Conservation (phyloP, 2,329 filamentous ascomycete species). For the Cladosporium phlei region DNA sequence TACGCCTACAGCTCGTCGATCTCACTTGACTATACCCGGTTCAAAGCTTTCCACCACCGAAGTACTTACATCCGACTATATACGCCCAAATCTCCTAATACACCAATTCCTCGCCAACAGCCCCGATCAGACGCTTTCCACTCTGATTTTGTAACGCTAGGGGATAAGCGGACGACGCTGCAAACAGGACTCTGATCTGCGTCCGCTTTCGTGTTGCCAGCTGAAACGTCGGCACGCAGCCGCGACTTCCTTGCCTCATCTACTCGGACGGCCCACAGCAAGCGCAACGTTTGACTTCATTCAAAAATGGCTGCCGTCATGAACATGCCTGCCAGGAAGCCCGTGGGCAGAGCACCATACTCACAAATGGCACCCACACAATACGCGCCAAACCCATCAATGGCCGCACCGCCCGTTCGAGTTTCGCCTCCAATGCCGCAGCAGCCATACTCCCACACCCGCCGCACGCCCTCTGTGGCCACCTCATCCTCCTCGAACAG, state of each 20-base stretch:
- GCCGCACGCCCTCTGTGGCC: conserved; percentile 63
- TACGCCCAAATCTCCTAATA: not conserved
- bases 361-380: conserved; percentile 1
- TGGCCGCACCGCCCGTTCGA: conserved; percentile 1
- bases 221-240: conserved; percentile 11
- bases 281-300: not conserved
- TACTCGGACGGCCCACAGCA: not conserved
- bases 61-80: not conserved
- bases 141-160: too few relatives aligned
- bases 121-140: not conserved
- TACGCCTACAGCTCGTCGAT: not conserved
- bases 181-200: too few relatives aligned
- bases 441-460: conserved; percentile 13
- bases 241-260: conserved; percentile 5
- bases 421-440: conserved; percentile 12
- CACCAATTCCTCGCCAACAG: not conserved
- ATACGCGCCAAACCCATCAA: not conserved
- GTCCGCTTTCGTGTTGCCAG: not conserved
- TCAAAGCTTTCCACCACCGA: not conserved
- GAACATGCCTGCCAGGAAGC: conserved; percentile 13
- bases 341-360: conserved; percentile 6
- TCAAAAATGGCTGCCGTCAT: conserved; percentile 14
- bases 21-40: not conserved
- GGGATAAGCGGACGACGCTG: too few relatives aligned
- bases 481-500: conserved; percentile 66